phyloP scores from a whole-genome alignment of 345 rosid genomes.

The Sisymbrium altissimum region DNA sequence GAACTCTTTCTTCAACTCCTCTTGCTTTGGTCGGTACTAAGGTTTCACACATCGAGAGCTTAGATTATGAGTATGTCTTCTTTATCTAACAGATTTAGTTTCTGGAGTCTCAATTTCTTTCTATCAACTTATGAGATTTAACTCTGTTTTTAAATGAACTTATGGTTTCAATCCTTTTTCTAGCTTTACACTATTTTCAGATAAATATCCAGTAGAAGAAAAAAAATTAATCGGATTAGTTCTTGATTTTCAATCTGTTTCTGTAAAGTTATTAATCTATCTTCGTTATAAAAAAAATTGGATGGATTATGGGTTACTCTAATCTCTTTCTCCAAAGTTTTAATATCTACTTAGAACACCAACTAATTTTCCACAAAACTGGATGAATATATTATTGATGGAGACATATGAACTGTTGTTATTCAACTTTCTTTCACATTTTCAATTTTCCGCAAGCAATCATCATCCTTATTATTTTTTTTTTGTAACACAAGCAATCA shows the following conservation, averaged over 20 bases:
- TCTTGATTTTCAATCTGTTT: background rate
- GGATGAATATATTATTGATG: background rate
- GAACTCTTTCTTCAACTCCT: conserved; percentile 74
- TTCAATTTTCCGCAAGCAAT: conserved; percentile 26
- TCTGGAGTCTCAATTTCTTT: background rate
- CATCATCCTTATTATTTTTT: too few species aligned
- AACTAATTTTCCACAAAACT: background rate
- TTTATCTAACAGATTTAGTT: background rate
- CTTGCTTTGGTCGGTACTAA: conserved; percentile 84
- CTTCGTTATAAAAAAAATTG: background rate
- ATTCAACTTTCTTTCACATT: background rate
- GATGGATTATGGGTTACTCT: background rate
- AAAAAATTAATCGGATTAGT: background rate
- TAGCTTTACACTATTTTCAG: background rate
- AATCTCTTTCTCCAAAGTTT: background rate
- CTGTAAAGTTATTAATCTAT: background rate
- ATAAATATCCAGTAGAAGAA: too few species aligned
- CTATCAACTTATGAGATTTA: background rate
- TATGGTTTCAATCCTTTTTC: background rate
- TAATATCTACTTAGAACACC: too few species aligned
- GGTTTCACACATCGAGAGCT: conserved; percentile 85
- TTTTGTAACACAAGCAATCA: conserved; percentile 32
- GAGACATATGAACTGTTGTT: conserved; percentile 4
- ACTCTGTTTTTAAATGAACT: conserved; percentile 1
- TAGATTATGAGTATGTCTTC: conserved; percentile 76